Conservation (phyloP, 1,284 basidiomycete species). For the Rhodotorula sp. region DNA sequence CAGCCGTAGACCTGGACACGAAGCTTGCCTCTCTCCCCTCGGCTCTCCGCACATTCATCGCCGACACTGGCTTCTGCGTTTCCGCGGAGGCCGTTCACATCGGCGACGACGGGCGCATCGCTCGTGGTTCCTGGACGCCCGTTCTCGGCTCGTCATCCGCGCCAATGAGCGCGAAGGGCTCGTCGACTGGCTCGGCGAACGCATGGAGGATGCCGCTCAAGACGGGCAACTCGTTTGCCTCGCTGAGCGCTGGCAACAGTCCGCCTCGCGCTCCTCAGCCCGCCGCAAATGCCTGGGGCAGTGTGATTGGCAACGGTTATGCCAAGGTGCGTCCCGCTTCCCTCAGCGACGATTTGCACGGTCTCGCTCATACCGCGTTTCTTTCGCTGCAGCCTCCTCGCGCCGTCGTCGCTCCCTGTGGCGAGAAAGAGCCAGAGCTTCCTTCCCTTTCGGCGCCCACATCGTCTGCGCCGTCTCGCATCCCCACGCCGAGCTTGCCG, state of each 20-base stretch:
- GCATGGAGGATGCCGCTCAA: slow-evolving; percentile 5
- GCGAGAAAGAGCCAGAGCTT: slow-evolving; percentile 16
- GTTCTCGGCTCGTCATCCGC: slow-evolving; percentile 13
- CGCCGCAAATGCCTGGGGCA: slow-evolving; percentile 7
- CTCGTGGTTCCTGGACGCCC: slow-evolving; percentile 33
- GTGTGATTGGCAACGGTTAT: slow-evolving; percentile 15
- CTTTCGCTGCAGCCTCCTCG: slow-evolving; percentile 23
- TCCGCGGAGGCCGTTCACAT: slow-evolving; percentile 25
- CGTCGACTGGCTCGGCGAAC: background rate
- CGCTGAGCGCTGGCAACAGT: slow-evolving; percentile 7
- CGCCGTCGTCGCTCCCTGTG: slow-evolving; percentile 27
- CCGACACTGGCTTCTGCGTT: slow-evolving; percentile 37
- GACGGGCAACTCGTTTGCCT: slow-evolving; percentile 31
- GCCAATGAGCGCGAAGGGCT: background rate
- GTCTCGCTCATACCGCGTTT: background rate
- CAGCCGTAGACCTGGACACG: slow-evolving; percentile 19
- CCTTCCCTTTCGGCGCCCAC: background rate
- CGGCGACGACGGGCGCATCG: slow-evolving; percentile 33
- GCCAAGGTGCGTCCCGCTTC: slow-evolving; percentile 16
- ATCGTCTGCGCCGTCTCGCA: background rate
- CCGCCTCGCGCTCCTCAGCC: background rate
- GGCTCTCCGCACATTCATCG: slow-evolving; percentile 16
- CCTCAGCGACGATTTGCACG: too few species aligned
- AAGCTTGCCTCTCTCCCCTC: slow-evolving; percentile 17
- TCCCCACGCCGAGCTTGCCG: slow-evolving; percentile 10